phyloP scores from a whole-genome alignment of 1,284 basidiomycete species.

The Ceratorhiza oryzae-sativae region DNA sequence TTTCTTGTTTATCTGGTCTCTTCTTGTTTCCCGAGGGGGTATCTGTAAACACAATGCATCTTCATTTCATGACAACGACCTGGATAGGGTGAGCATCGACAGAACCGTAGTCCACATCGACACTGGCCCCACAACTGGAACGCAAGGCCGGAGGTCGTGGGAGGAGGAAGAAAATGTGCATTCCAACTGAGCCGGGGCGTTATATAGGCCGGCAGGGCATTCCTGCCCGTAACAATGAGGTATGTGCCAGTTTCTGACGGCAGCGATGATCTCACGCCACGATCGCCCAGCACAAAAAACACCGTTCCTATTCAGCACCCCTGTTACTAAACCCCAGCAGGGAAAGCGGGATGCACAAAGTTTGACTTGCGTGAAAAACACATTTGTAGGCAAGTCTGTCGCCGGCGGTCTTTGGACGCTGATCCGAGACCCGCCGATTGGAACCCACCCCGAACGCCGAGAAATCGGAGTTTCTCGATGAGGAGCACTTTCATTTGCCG shows the following conservation, averaged over 20 bases:
- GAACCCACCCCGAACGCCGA: too few species aligned
- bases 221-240: neutral
- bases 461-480: neutral
- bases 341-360: too few species aligned
- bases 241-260: neutral
- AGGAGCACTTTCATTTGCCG: neutral
- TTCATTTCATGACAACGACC: neutral
- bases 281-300: too few species aligned
- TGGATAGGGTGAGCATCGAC: neutral
- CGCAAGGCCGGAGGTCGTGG: neutral
- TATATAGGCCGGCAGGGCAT: neutral
- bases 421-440: too few species aligned
- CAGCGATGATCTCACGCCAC: neutral
- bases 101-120: too few species aligned
- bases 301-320: too few species aligned
- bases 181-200: neutral
- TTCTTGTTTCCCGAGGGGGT: neutral
- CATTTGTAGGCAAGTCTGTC: too few species aligned
- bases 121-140: too few species aligned
- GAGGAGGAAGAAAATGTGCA: neutral
- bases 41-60: neutral
- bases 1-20: conserved; percentile 7
- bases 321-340: too few species aligned
- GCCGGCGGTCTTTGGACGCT: too few species aligned
- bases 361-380: too few species aligned